Evolutionary conservation across 78 protist species (phyloP), one percentile per base, ranked within the genome.

Genomic region (Dictyostelium citrinum): DNA sequence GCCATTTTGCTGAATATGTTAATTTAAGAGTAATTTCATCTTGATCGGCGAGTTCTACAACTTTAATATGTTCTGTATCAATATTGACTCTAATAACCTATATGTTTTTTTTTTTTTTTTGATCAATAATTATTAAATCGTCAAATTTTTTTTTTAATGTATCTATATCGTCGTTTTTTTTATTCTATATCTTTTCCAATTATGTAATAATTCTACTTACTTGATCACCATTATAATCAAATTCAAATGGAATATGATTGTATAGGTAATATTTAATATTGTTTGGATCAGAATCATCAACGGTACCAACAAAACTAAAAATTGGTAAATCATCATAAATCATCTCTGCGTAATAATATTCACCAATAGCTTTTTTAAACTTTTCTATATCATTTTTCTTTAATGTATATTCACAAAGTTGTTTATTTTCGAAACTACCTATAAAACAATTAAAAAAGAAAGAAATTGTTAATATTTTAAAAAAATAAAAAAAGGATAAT

Each of bases 1-100:
- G 5, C 99, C 99, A 99, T 74, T 43, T 90, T 31, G 90, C 99
- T 6, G 96, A 60, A 96, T 99, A 99, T 27, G 98, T 75, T 77
- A 98, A 96, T 45, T 90, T 88, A 17, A 98, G 41, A 24, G 6
- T 46, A 16, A 91, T 11, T 60, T 79, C 64, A 2, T 67, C 58
- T 68, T 61, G 67, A 49, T 76, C 78, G 0, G 79, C n/a, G 14
- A 88, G 51, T 35, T 88, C 93, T 16, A 61, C 39, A 17, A 71
- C 93, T 74, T 79, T 78, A 31, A 88, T 74, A 35, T 29, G 51
- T 22, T 43, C 61, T 71, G 78, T 64, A 60, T 90, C 93, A 4
- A 70, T 70, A 27, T 72, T 82, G 51, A 96, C 61, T 71, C 43
- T 74, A 72, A 92, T 71, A 14, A 82, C 83, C 91, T 75, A 51